Conservation (phyloP, 2,329 filamentous ascomycete genomes). For the Ophiostoma ips region DNA sequence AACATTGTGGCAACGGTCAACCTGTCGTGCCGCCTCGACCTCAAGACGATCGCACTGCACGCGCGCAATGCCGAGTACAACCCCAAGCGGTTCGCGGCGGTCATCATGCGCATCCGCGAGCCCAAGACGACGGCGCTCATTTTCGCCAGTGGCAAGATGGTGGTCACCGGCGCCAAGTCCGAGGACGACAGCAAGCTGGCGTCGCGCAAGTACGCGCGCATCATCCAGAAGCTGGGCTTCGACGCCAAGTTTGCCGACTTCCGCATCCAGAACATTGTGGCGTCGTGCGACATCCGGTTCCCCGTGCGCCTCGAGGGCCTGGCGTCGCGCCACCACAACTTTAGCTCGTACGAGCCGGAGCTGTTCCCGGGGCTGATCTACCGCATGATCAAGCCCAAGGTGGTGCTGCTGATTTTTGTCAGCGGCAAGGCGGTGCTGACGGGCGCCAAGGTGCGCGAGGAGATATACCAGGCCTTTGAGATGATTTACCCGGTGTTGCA, state of each 20-base stretch:
- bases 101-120: slow-evolving; percentile 99
- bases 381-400: slow-evolving; percentile 99
- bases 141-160: slow-evolving; percentile 98
- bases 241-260: slow-evolving; percentile 99
- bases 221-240: slow-evolving; percentile 99
- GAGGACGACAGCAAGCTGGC: slow-evolving; percentile 97
- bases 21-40: slow-evolving; percentile 87
- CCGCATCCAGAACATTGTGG: slow-evolving; percentile 99
- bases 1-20: slow-evolving; percentile 94
- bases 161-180: slow-evolving; percentile 93
- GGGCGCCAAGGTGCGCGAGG: slow-evolving; percentile 92
- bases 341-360: slow-evolving; percentile 97
- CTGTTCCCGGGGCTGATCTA: slow-evolving; percentile 98
- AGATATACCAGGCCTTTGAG: slow-evolving; percentile 94
- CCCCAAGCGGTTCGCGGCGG: slow-evolving; percentile 96
- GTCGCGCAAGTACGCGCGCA: slow-evolving; percentile 92
- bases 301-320: slow-evolving; percentile 93
- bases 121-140: slow-evolving; percentile 97
- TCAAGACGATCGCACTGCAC: slow-evolving; percentile 97
- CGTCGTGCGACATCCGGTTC: slow-evolving; percentile 98
- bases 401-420: slow-evolving; percentile 94
- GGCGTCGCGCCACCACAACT: slow-evolving; percentile 95
- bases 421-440: slow-evolving; percentile 97
- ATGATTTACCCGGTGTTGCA: slow-evolving; percentile 94
- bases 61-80: slow-evolving; percentile 98